These are phyloP conservation scores for Debaryomyces prosopidis DNA, from an alignment of 805 yeast species.

Conservation along the genomic window DNA sequence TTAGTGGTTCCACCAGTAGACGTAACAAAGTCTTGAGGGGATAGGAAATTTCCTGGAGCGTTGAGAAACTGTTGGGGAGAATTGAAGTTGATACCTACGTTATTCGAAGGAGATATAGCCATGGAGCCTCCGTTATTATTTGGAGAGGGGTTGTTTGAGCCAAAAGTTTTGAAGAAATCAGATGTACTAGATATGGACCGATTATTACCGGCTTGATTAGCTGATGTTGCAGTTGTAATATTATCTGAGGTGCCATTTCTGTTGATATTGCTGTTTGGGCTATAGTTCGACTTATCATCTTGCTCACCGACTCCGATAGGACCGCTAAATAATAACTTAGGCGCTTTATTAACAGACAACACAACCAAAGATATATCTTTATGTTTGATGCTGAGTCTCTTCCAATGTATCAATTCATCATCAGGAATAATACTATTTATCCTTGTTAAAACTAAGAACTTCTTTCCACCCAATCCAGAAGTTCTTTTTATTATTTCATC, in stretches of 20 bases:
- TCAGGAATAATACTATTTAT: constrained; percentile 75
- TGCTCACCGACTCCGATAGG: neutral
- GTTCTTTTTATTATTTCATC: constrained; percentile 32
- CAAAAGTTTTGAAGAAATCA: constrained; percentile 18
- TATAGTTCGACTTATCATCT: constrained; percentile 10
- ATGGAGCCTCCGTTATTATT: constrained; percentile 18
- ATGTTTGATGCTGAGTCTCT: constrained; percentile 62
- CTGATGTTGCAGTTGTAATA: neutral
- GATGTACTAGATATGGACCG: constrained; percentile 1
- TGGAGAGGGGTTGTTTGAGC: constrained; percentile 24
- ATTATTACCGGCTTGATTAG: neutral
- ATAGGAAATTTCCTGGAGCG: constrained; percentile 31
- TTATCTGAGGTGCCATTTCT: neutral
- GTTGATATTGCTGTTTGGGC: neutral
- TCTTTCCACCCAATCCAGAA: constrained; percentile 48
- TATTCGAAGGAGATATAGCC: constrained; percentile 30
- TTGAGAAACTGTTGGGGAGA: constrained; percentile 40
- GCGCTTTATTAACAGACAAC: constrained; percentile 62
- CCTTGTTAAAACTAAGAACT: constrained; percentile 67
- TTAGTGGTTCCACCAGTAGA: constrained; percentile 4
- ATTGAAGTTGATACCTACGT: constrained; percentile 27
- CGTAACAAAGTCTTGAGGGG: constrained; percentile 26
- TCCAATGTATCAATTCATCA: constrained; percentile 80
- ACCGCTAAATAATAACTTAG: constrained; percentile 41
- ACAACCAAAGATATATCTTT: constrained; percentile 63